Evolutionary conservation across 2,329 filamentous ascomycete species (phyloP), one percentile per base, ranked within the genome.

Genomic region (Immersiporthe knoxdaviesiana): DNA sequence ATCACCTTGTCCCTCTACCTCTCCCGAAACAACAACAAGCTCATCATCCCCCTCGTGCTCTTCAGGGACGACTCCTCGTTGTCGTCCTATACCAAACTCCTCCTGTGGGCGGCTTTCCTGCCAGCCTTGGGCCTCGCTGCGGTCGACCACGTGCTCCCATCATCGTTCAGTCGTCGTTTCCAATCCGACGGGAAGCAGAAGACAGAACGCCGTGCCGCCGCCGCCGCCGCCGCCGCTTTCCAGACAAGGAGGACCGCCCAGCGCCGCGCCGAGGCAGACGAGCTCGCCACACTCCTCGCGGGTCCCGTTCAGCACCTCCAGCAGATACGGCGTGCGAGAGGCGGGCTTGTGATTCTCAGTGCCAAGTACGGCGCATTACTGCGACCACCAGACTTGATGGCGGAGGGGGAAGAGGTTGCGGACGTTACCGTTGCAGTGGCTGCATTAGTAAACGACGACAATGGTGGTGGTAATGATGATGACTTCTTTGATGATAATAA

Each of bases 341-440:
- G 80, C 32, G 81, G 81, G 1, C 78, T 86, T n/a, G 80, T 84
- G 16, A 80, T 86, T n/a, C 68, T 84, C 64, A 81, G 80, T 68
- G 84, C 84, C 67, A 84, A 82, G 73, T 85, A 83, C 69, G 84
- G 84, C 30, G 78, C 82, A 37, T 37, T 66, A 8, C 21, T 27
- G 21, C 16, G 60, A 47, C 18, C 7, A 16, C 3, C 1, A 21
- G 7, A 10, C 27, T 35, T 21, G 35, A 39, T 16, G 30, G 32
- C 30, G 73, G 74, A 70, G 52, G 71, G 76, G 18, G 81, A 81
- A 56, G 82, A 84, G 72, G 81, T 84, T 16, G 83, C 83, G 32
- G 84, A 86, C 69, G 84, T 85, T 24, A 85, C 83, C 3, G 77
- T 84, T 16, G 81, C 83, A 3, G 72, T 85, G 37, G 81, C 81